Evolutionary conservation across 2,329 filamentous ascomycete species (phyloP), one percentile per base, ranked within the genome.

Genomic region (Exophiala sp.): DNA sequence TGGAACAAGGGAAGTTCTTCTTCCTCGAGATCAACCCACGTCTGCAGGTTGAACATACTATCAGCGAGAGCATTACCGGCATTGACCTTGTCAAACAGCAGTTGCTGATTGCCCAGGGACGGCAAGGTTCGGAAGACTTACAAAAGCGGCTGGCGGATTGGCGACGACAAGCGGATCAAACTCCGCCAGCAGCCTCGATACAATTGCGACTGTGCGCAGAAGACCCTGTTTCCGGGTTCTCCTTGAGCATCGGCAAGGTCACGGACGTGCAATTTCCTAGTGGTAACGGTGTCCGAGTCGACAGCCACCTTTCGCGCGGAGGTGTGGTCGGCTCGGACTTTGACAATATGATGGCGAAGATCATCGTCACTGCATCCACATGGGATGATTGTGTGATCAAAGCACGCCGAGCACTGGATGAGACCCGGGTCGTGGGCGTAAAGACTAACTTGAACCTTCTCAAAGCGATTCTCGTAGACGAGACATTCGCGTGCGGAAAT

Each of bases 21-120:
- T 84, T 85, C 60, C 66, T 85, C 5, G 82, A 85, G 62, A 74
- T 84, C 58, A 85, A 85, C 51, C 81, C 82, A 0, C 72, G 82
- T 2, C 65, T 84, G 2, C 81, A 84, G 62, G 82, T 85, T 36
- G 82, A 85, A 59, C 82, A 84, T 62, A 84, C 82, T 1, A 77
- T 84, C 49, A 83, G 80, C 0, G 82, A 85, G 59, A 73, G 71
- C 3, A 77, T 86, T 6, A 75, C 75, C 5, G 71, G 69, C 1
- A 67, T 77, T 6, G 81, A 85, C 54, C 71, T 85, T 3, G 81
- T 84, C 12, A 74, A 75, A 59, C 68, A 71, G 2, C 82, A 85
- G 54, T 70, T 85, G 0, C 66, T 77, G 1, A 66, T 84, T 6
- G 74, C 80, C 1, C 79, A 82, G 65, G 80, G 81, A 1, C 66